Percentiles rank a stretch among this genome's conserved stretches.
Evolutionary conservation across 2,329 filamentous ascomycete genomes (phyloP).

Genomic region (Aspergillus pseudoglaucus): DNA sequence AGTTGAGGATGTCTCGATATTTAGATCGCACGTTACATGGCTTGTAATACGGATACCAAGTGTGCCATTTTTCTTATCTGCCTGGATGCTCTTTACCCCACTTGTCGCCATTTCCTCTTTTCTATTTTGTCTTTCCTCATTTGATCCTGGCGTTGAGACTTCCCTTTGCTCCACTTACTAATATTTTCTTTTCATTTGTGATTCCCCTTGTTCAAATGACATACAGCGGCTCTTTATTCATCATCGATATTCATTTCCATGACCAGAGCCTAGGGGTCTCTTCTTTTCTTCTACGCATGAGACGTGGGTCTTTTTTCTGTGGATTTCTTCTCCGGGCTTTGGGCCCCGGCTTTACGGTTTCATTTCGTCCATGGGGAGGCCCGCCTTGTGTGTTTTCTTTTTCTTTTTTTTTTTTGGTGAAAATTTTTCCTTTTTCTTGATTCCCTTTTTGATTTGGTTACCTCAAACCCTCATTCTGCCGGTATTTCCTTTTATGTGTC

Average conservation of each 20-base stretch:
- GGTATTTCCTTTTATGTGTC: slow-evolving; percentile 13
- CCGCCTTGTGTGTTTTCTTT: slow-evolving; percentile 8
- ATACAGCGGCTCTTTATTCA: slow-evolving; percentile 22
- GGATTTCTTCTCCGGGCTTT: slow-evolving; percentile 3
- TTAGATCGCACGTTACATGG: slow-evolving; percentile 28
- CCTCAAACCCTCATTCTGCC: slow-evolving; percentile 11
- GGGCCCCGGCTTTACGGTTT: neutral
- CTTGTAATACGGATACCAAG: slow-evolving; percentile 22
- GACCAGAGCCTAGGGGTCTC: slow-evolving; percentile 18
- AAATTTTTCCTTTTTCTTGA: slow-evolving; percentile 9
- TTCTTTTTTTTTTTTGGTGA: slow-evolving; percentile 1
- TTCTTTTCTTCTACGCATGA: slow-evolving; percentile 13
- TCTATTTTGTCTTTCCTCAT: slow-evolving; percentile 21
- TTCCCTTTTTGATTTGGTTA: slow-evolving; percentile 12
- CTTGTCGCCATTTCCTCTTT: slow-evolving; percentile 9
- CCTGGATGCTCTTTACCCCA: slow-evolving; percentile 9
- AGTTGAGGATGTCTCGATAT: slow-evolving; percentile 21
- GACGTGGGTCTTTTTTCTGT: slow-evolving; percentile 8
- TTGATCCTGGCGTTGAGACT: slow-evolving; percentile 29
- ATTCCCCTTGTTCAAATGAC: slow-evolving; percentile 16
- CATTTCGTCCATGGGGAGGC: slow-evolving; percentile 7
- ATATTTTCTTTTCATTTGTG: slow-evolving; percentile 16
- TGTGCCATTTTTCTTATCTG: slow-evolving; percentile 9
- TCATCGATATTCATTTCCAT: slow-evolving; percentile 19
- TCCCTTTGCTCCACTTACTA: slow-evolving; percentile 23